Percentiles rank a stretch among this genome's conserved stretches.
Conservation (phyloP, 2,329 filamentous ascomycete species). For the Verticillium dahliae region DNA sequence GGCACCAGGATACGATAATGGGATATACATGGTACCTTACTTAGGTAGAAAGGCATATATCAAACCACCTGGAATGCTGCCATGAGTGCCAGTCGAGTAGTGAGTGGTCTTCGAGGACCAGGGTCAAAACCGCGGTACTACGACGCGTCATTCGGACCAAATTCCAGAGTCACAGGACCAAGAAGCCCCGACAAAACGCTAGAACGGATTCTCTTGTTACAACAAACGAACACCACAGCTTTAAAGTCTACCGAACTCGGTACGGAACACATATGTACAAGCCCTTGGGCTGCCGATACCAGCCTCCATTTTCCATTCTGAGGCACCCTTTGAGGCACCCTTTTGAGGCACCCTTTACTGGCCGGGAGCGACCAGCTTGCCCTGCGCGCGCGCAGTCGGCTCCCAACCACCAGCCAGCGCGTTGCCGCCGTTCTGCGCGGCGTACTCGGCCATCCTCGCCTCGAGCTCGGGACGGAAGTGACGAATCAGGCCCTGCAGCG, state of each 20-base stretch:
- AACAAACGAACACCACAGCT: conserved; percentile 5
- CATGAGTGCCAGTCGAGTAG: too few species aligned
- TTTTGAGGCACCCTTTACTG: conserved; percentile 51
- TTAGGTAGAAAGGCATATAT: too few species aligned
- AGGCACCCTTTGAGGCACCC: too few species aligned
- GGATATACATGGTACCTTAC: neutral
- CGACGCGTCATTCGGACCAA: too few species aligned
- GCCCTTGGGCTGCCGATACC: conserved; percentile 9
- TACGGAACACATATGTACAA: conserved; percentile 15
- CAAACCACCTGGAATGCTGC: too few species aligned
- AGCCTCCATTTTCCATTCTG: conserved; percentile 3
- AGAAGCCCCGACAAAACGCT: neutral
- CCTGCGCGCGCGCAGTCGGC: conserved; percentile 67
- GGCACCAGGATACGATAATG: neutral
- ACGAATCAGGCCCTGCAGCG: conserved; percentile 93
- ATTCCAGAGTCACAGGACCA: fast-evolving
- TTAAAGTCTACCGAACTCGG: conserved; percentile 11
- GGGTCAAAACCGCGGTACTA: too few species aligned
- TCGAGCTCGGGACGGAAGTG: conserved; percentile 97
- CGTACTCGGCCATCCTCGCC: conserved; percentile 78
- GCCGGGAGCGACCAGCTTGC: conserved; percentile 80
- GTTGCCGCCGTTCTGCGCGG: conserved; percentile 63
- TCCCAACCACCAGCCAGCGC: conserved; percentile 84
- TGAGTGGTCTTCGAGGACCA: too few species aligned
- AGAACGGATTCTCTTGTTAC: neutral